phyloP scores from a whole-genome alignment of 345 rosid genomes.

The Carallia pectinifolia region DNA sequence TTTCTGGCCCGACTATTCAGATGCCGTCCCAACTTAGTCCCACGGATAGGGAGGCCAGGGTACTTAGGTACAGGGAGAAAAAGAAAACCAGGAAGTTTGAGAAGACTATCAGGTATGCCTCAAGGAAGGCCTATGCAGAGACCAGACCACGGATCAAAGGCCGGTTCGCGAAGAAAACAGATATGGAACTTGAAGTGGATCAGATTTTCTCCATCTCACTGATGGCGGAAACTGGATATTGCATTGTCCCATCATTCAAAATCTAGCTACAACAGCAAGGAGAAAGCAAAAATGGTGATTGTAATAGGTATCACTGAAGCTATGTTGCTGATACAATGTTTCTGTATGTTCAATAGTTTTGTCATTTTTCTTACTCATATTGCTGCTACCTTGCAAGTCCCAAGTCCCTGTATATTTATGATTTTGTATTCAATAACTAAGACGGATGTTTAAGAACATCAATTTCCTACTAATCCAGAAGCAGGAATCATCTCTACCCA shows the following conservation, averaged over 20 bases:
- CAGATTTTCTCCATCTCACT: conserved; percentile 56
- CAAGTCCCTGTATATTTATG: conserved; percentile 27
- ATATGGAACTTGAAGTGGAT: conserved; percentile 58
- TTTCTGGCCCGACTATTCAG: conserved; percentile 45
- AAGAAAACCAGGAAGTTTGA: conserved; percentile 82
- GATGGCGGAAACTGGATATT: conserved; percentile 51
- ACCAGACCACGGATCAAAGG: conserved; percentile 92
- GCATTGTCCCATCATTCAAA: conserved; percentile 75
- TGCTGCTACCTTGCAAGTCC: conserved; percentile 32
- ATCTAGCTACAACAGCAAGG: background rate
- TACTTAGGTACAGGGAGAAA: conserved; percentile 87
- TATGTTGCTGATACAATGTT: conserved; percentile 17
- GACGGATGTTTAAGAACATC: too few relatives aligned
- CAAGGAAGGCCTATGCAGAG: conserved; percentile 96
- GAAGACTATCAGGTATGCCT: conserved; percentile 95
- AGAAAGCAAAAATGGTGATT: conserved; percentile 4
- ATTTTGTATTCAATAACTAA: conserved; percentile 10
- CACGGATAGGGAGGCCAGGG: conserved; percentile 87
- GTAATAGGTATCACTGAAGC: conserved; percentile 16
- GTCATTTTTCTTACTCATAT: conserved; percentile 12
- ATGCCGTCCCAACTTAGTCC: conserved; percentile 63
- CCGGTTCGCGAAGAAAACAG: conserved; percentile 74
- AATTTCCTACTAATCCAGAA: background rate
- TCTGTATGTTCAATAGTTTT: conserved; percentile 24
- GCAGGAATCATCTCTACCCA: too few relatives aligned